Conservation (phyloP, 2,329 filamentous ascomycete genomes). For the Paecilomyces dactylethromorphus region DNA sequence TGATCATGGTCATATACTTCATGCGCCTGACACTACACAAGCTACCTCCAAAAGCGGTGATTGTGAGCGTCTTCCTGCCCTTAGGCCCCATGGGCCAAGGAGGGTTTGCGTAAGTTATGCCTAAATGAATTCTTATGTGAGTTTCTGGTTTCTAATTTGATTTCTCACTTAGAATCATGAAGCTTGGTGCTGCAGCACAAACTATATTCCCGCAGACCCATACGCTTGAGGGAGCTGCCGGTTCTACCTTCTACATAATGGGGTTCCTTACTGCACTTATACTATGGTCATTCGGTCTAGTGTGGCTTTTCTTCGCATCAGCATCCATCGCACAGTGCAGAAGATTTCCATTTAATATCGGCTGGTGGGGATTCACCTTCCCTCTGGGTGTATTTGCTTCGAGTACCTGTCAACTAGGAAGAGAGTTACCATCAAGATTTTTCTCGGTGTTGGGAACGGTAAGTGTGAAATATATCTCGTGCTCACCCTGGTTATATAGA, state of each 20-base stretch:
- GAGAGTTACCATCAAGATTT: slow-evolving; percentile 49
- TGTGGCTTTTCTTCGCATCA: slow-evolving; percentile 35
- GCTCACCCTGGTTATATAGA: slow-evolving; percentile 1
- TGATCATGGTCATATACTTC: slow-evolving; percentile 63
- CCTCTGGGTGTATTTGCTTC: slow-evolving; percentile 52
- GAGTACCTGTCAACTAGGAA: slow-evolving; percentile 36
- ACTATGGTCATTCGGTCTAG: slow-evolving; percentile 33
- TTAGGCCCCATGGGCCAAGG: slow-evolving; percentile 62
- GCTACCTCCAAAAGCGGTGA: slow-evolving; percentile 61
- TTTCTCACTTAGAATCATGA: slow-evolving; percentile 34
- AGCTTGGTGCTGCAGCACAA: slow-evolving; percentile 43
- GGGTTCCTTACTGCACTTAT: slow-evolving; percentile 31
- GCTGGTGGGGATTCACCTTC: slow-evolving; percentile 58
- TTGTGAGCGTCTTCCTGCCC: slow-evolving; percentile 63
- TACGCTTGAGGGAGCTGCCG: slow-evolving; percentile 23
- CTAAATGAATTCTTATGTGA: not conserved
- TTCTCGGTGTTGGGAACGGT: slow-evolving; percentile 52
- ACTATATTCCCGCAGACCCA: slow-evolving; percentile 26
- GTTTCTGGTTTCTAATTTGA: slow-evolving; percentile 3
- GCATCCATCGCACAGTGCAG: slow-evolving; percentile 26
- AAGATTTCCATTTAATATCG: slow-evolving; percentile 55
- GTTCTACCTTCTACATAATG: slow-evolving; percentile 25
- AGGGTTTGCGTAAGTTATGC: slow-evolving; percentile 45
- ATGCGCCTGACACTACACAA: slow-evolving; percentile 62
- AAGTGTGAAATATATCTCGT: slow-evolving; percentile 6